Conservation (phyloP, 805 yeast species). For the Candida vaughaniae region DNA sequence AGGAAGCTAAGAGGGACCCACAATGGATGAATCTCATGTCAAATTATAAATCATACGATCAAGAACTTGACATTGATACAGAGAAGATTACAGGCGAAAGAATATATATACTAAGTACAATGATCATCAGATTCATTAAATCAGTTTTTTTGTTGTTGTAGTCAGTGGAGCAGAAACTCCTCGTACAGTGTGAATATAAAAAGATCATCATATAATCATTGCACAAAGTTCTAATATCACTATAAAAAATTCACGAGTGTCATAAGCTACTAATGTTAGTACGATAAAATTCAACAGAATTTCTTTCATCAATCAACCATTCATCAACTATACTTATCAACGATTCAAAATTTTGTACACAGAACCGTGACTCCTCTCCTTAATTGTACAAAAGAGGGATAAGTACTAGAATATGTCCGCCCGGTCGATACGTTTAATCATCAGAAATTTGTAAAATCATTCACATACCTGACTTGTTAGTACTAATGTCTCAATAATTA, state of each 20-base stretch:
- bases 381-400: conserved; percentile 43
- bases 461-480: conserved; percentile 22
- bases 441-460: conserved; percentile 14
- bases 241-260: conserved; percentile 4
- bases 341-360: conserved; percentile 47
- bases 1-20: too few relatives aligned
- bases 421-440: conserved; percentile 51
- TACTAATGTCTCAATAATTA: conserved; percentile 6
- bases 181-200: conserved; percentile 49
- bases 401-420: conserved; percentile 45
- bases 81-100: too few relatives aligned
- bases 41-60: too few relatives aligned
- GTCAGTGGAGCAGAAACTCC: conserved; percentile 37
- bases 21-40: too few relatives aligned
- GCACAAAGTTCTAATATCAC: too few relatives aligned
- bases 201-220: conserved; percentile 37
- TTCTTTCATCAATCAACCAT: conserved; percentile 41
- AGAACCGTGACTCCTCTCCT: conserved; percentile 44
- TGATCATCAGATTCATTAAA: conserved; percentile 46
- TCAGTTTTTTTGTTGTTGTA: conserved; percentile 39
- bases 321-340: conserved; percentile 44
- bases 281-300: background rate
- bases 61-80: too few relatives aligned
- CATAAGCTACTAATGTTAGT: conserved; percentile 2
- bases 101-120: too few relatives aligned